These are phyloP conservation scores for Myxozyma udenii DNA, from an alignment of 805 yeast species.

Conservation along the genomic window DNA sequence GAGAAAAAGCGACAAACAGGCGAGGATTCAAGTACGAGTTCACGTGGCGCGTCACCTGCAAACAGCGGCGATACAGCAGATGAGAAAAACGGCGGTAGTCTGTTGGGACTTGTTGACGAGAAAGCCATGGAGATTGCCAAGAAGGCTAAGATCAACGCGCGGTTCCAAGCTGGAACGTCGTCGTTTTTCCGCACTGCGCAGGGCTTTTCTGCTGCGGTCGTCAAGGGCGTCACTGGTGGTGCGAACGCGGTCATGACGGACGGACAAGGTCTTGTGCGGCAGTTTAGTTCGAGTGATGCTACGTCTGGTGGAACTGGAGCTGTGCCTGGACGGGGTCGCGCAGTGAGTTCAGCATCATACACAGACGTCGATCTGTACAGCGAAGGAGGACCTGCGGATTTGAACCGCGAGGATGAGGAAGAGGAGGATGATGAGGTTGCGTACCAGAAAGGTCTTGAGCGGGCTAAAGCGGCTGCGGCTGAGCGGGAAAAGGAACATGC, in stretches of 20 bases:
- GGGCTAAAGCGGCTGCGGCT: slow-evolving; percentile 1
- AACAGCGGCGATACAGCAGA: neutral
- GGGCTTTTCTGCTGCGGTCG: slow-evolving; percentile 28
- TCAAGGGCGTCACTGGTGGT: slow-evolving; percentile 27
- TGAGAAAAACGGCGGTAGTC: neutral
- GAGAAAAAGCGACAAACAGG: slow-evolving; percentile 20
- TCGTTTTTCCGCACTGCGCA: slow-evolving; percentile 26
- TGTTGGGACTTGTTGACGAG: neutral
- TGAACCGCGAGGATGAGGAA: slow-evolving; percentile 12
- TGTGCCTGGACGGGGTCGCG: neutral
- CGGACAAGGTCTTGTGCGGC: slow-evolving; percentile 2
- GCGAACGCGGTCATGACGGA: slow-evolving; percentile 25
- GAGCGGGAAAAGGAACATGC: slow-evolving; percentile 11
- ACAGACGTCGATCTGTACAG: slow-evolving; percentile 27
- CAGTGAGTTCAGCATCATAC: slow-evolving; percentile 14
- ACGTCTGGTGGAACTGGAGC: neutral
- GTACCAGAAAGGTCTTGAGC: slow-evolving; percentile 11
- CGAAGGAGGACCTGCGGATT: slow-evolving; percentile 9
- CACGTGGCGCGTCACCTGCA: slow-evolving; percentile 1
- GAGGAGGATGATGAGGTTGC: slow-evolving; percentile 16
- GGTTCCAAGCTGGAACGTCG: slow-evolving; percentile 18
- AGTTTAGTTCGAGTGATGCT: neutral
- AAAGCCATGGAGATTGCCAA: slow-evolving; percentile 2
- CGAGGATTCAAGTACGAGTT: too few species aligned
- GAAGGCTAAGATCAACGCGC: slow-evolving; percentile 14